These are phyloP conservation scores for Penicillium janthinellum DNA, from an alignment of 2,329 filamentous ascomycete genomes.

Conservation along the genomic window DNA sequence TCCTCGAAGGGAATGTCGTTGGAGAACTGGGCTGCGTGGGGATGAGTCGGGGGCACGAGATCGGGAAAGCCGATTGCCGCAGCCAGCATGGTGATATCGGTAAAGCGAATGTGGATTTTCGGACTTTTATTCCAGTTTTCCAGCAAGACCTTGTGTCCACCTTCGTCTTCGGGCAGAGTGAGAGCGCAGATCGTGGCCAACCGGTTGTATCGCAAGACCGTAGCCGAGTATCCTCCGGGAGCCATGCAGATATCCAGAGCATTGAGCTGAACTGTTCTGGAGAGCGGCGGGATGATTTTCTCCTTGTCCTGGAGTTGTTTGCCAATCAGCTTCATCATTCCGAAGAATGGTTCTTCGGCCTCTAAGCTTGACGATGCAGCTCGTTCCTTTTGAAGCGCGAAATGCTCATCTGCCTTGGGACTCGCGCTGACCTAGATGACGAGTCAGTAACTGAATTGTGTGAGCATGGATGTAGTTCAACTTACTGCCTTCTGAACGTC, in stretches of 20 bases:
- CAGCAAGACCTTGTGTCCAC: background rate
- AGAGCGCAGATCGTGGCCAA: background rate
- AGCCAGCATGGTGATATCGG: conserved; percentile 9
- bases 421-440: background rate
- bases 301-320: conserved; percentile 10
- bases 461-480: background rate
- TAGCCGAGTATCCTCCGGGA: background rate
- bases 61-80: background rate
- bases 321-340: background rate
- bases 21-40: conserved; percentile 2
- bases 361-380: background rate
- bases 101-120: background rate
- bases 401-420: background rate
- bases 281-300: background rate
- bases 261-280: background rate
- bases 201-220: conserved; percentile 1
- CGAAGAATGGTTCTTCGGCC: background rate
- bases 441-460: background rate
- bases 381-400: background rate
- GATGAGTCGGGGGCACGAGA: background rate
- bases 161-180: background rate
- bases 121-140: background rate
- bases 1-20: background rate
- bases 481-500: background rate
- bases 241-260: conserved; percentile 8